Percentiles rank a stretch among this genome's conserved stretches.
Conservation (phyloP, 208 protist genomes). For the Angomonas deanei region DNA sequence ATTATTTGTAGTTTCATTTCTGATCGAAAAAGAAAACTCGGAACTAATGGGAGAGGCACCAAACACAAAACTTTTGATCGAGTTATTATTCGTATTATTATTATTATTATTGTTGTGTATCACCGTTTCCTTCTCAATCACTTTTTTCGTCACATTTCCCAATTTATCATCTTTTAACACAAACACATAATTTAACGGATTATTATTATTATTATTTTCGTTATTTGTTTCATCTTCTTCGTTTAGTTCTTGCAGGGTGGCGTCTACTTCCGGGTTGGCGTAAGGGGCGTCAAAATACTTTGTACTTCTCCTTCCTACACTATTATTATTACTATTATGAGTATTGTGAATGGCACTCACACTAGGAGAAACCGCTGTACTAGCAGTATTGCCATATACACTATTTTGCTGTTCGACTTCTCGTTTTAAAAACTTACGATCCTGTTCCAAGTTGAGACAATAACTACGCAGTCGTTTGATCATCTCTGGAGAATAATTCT, state of each 20-base stretch:
- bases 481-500: constrained; percentile 21
- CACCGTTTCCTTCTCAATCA: background rate
- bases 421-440: constrained; percentile 21
- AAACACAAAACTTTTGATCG: background rate
- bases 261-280: constrained; percentile 32
- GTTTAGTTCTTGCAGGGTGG: constrained; percentile 30
- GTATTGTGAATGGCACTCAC: too few relatives aligned
- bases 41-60: background rate
- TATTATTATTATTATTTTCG: constrained; percentile 30
- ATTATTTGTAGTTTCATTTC: too few relatives aligned
- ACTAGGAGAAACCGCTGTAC: too few relatives aligned
- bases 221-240: constrained; percentile 23
- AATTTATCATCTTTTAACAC: background rate
- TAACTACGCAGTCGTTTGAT: constrained; percentile 35
- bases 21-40: background rate
- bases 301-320: background rate
- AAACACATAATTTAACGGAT: constrained; percentile 3
- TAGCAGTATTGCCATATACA: too few relatives aligned
- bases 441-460: constrained; percentile 22
- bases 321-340: background rate
- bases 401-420: too few relatives aligned
- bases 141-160: background rate
- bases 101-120: background rate
- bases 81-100: background rate
- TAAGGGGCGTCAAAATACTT: constrained; percentile 24